A percentile compares a stretch with the other conserved stretches of the same genome.
Conservation (phyloP, 148 eudicot species). For the Fallopia convolvulus region DNA sequence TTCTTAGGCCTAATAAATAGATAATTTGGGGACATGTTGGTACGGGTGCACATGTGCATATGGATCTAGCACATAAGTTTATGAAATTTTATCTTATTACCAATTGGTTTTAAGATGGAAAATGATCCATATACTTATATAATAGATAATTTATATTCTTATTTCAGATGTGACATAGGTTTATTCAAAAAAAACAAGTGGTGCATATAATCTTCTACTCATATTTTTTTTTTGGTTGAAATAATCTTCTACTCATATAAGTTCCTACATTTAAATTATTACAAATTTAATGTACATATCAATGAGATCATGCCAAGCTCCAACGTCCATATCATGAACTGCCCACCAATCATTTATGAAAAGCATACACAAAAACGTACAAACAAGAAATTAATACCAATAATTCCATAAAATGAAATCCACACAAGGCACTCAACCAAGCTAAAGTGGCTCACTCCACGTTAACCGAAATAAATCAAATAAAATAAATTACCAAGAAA, state of each 20-base stretch:
- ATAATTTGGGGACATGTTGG: too few relatives aligned
- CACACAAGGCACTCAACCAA: conserved; percentile 5
- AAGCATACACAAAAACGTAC: background rate
- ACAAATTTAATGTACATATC: background rate
- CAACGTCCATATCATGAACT: conserved; percentile 4
- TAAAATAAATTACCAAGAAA: background rate
- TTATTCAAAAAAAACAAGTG: background rate
- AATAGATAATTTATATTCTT: too few relatives aligned
- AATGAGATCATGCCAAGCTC: background rate
- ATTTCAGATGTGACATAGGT: too few relatives aligned
- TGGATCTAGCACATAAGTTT: too few relatives aligned
- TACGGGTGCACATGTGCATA: too few relatives aligned
- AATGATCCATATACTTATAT: too few relatives aligned
- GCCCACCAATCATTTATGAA: conserved; percentile 1
- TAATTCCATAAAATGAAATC: background rate
- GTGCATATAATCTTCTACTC: background rate
- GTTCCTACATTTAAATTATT: background rate
- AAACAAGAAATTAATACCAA: background rate
- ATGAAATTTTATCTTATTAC: too few relatives aligned
- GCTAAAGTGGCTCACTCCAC: background rate
- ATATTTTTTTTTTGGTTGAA: too few relatives aligned
- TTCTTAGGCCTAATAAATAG: too few relatives aligned
- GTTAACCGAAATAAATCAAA: background rate
- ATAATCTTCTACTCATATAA: background rate
- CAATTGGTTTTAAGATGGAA: too few relatives aligned